phyloP scores from a whole-genome alignment of 208 protist genomes.

The Vickermania spadyakhi region DNA sequence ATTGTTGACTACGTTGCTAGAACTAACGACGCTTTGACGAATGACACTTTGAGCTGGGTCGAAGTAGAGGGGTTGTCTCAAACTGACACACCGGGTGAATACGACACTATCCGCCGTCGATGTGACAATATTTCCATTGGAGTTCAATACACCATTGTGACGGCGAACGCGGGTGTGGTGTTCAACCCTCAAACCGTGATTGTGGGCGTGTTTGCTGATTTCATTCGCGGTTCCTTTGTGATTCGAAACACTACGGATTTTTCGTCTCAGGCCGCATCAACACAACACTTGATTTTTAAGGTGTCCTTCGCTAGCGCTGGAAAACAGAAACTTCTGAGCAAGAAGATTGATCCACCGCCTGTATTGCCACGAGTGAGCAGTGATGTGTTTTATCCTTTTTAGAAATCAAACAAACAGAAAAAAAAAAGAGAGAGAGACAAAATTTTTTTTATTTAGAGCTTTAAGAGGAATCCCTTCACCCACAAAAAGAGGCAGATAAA shows the following conservation, averaged over 20 bases:
- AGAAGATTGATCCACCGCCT: slow-evolving; percentile 36
- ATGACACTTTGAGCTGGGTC: slow-evolving; percentile 68
- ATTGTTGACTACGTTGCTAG: slow-evolving; percentile 35
- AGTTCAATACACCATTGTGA: slow-evolving; percentile 55
- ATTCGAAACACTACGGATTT: slow-evolving; percentile 51
- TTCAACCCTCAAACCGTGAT: slow-evolving; percentile 76
- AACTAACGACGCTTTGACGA: slow-evolving; percentile 65
- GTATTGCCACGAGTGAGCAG: slow-evolving; percentile 55
- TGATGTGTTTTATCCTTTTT: slow-evolving; percentile 74
- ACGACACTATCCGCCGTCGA: slow-evolving; percentile 26
- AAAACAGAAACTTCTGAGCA: slow-evolving; percentile 32
- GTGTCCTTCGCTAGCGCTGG: slow-evolving; percentile 36
- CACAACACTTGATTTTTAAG: slow-evolving; percentile 28
- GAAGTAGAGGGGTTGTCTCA: slow-evolving; percentile 30
- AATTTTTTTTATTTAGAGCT: no score
- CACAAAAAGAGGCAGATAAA: no score
- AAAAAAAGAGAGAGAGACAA: no score
- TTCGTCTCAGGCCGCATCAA: slow-evolving; percentile 16
- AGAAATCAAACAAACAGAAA: no score
- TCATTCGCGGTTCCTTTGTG: slow-evolving; percentile 31
- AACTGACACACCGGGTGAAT: slow-evolving; percentile 15
- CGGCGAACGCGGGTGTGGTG: slow-evolving; percentile 49
- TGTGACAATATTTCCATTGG: slow-evolving; percentile 51
- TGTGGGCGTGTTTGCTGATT: slow-evolving; percentile 49
- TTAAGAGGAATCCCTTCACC: no score